These are phyloP conservation scores for Salvia hispanica DNA, from an alignment of 257 asterid genomes.

Conservation along the genomic window DNA sequence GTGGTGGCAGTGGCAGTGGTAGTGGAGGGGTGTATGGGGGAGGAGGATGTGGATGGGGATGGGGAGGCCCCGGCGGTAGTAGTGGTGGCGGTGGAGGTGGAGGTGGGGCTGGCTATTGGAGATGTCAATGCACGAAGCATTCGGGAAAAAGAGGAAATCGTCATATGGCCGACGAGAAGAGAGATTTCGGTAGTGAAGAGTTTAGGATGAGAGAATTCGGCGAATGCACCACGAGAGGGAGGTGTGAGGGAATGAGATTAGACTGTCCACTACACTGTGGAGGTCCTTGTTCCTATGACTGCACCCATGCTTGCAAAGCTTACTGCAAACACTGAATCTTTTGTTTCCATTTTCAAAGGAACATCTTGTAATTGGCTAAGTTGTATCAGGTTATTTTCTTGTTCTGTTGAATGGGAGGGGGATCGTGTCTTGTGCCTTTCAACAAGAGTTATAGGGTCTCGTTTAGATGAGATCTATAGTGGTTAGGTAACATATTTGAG, in stretches of 20 bases:
- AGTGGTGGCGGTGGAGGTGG: constrained; percentile 26
- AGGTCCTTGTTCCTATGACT: constrained; percentile 35
- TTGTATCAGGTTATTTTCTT: not conserved
- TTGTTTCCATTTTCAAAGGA: not conserved
- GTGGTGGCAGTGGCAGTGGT: constrained; percentile 28
- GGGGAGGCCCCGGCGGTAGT: constrained; percentile 21
- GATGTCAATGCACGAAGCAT: constrained; percentile 27
- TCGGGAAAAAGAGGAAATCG: constrained; percentile 19
- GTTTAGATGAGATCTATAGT: too few species aligned
- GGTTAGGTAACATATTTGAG: too few species aligned
- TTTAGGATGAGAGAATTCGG: constrained; percentile 35
- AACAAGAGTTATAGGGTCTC: too few species aligned
- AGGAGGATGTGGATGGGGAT: constrained; percentile 32
- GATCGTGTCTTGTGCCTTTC: not conserved
- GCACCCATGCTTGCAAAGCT: constrained; percentile 36
- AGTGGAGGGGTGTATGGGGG: constrained; percentile 35
- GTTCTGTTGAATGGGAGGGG: not conserved
- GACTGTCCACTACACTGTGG: constrained; percentile 37
- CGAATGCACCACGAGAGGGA: constrained; percentile 31
- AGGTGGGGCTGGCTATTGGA: constrained; percentile 27
- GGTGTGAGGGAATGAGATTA: constrained; percentile 37
- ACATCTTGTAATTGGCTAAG: not conserved
- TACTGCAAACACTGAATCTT: constrained; percentile 29
- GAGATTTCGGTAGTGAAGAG: constrained; percentile 6
- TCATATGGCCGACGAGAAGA: not conserved